Evolutionary conservation across 768 basidiomycete species (phyloP).

Genomic region (Filobasidium wieringae): DNA sequence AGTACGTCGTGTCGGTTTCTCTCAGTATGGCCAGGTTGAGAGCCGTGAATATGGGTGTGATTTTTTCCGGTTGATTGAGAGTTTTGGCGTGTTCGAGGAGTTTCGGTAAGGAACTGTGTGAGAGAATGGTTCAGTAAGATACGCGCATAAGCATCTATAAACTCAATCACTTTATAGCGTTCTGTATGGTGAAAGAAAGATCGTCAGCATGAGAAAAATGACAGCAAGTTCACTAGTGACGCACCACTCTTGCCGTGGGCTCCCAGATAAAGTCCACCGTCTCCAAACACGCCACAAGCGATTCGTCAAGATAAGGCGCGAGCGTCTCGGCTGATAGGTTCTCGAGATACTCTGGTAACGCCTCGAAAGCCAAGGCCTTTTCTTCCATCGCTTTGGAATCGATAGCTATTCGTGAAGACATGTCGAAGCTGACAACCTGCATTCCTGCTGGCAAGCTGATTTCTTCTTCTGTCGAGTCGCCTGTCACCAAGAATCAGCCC

Average conservation of each 20-base stretch:
- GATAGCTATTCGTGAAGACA: background rate
- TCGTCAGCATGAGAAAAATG: background rate
- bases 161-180: background rate
- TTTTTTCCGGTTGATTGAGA: background rate
- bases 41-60: background rate
- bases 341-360: background rate
- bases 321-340: background rate
- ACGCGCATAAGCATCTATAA: background rate
- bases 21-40: background rate
- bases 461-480: background rate
- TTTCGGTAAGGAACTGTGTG: background rate
- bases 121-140: background rate
- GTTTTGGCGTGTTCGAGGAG: background rate
- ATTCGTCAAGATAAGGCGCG: slow-evolving; percentile 5
- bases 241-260: background rate
- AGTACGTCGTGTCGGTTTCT: background rate
- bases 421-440: background rate
- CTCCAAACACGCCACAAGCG: background rate
- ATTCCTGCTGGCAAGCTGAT: background rate
- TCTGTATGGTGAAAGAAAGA: background rate
- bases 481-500: background rate
- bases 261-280: slow-evolving; percentile 1
- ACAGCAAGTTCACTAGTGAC: background rate
- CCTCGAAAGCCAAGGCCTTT: slow-evolving; percentile 2
- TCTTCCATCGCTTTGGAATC: slow-evolving; percentile 6